Percentiles rank a stretch among this genome's conserved stretches.
These are phyloP conservation scores for Limnanthes douglasii DNA, from an alignment of 345 rosid species.

Conservation along the genomic window DNA sequence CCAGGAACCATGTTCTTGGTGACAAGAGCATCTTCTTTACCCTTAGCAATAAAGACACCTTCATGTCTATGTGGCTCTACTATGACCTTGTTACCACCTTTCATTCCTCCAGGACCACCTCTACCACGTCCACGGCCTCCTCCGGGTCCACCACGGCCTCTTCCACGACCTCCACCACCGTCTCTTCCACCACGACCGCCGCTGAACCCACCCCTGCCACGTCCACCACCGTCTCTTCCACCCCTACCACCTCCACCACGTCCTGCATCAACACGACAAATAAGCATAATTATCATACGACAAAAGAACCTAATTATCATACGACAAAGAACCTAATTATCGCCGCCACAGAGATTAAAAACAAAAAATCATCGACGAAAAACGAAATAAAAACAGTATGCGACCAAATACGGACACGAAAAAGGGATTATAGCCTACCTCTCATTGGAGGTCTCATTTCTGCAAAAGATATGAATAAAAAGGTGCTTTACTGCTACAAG, in stretches of 20 bases:
- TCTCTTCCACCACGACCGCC: constrained; percentile 23
- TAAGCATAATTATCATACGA: too few species aligned
- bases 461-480: too few species aligned
- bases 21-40: constrained; percentile 85
- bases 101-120: constrained; percentile 59
- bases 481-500: too few species aligned
- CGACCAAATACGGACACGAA: too few species aligned
- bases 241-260: constrained; percentile 32
- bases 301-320: too few species aligned
- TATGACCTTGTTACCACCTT: constrained; percentile 70
- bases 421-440: too few species aligned
- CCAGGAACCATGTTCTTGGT: constrained; percentile 90
- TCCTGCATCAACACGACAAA: constrained; percentile 16
- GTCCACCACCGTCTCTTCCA: constrained; percentile 21
- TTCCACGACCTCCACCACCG: constrained; percentile 27
- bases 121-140: constrained; percentile 30
- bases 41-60: constrained; percentile 82
- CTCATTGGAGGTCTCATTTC: too few species aligned
- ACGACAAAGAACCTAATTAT: too few species aligned
- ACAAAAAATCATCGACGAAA: too few species aligned
- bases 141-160: constrained; percentile 22
- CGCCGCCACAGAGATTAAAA: too few species aligned
- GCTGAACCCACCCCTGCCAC: constrained; percentile 29
- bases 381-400: too few species aligned
- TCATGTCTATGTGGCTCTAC: constrained; percentile 86